Evolutionary conservation across 495 filamentous ascomycete genomes (phyloP), one percentile per base, ranked within the genome.

Genomic region (Haplographium delicatum): DNA sequence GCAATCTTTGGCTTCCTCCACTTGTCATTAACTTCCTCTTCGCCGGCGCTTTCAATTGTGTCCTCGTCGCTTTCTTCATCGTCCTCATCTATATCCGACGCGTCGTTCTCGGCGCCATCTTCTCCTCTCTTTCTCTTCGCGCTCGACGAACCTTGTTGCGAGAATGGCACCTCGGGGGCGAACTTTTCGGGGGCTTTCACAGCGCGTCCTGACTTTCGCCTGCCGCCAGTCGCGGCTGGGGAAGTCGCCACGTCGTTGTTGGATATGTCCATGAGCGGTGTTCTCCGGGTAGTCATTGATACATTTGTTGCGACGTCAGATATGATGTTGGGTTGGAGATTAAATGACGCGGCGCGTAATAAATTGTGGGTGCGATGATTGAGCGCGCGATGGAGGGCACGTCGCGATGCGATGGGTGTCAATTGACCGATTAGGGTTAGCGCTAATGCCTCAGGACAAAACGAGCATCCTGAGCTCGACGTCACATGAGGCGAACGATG

Each of bases 201-300:
- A 68, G 83, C 81, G 69, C 90, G 86, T 71, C 86, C 86, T 40
- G 89, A 95, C 61, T 86, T 86, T 64, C 90, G 81, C 63, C 84
- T 72, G 58, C 65, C 64, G 62, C 69, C 74, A 31, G 71, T 66
- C 41, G 66, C 69, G 47, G 68, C 65, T 64, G 56, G 70, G 26
- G 75, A 73, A 53, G 66, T 74, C 65, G 80, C 73, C 56, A 78
- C 73, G 58, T 72, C 73, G 59, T 72, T 76, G 44, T 80, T 75
- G 57, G 78, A 74, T 46, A 74, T 72, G 59, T 84, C 80, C 73
- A 80, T 79, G 63, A 72, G 65, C 54, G 72, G 71, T 68, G 68
- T 68, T 65, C 64, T 61, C 51, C 50, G 50, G 40, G 52, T 47
- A 54, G 37, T 56, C 60, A 62, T 62, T 57, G 44, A 56, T 50